Percentiles rank a stretch among this genome's conserved stretches.
Evolutionary conservation across 208 protist species (phyloP).

Genomic region (Herpetomonas samuelpessoai): DNA sequence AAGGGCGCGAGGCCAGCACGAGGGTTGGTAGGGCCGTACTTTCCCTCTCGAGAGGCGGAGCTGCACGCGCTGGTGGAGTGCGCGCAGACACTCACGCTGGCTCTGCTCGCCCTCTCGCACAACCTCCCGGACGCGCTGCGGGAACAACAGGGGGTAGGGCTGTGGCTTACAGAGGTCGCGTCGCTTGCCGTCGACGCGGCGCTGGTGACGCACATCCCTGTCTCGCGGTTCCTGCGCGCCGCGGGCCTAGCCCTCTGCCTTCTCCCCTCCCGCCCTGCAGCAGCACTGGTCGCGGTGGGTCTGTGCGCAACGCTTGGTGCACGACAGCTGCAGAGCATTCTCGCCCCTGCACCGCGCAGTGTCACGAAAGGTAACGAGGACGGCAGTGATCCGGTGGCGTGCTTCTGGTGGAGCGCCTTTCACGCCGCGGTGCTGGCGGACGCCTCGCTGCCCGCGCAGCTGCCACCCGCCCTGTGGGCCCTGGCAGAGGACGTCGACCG

Average conservation of each 20-base stretch:
- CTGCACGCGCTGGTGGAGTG: conserved; percentile 27
- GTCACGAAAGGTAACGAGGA: too few relatives aligned
- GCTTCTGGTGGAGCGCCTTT: conserved; percentile 50
- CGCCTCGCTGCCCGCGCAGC: conserved; percentile 37
- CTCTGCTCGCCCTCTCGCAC: conserved; percentile 29
- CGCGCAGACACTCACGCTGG: conserved; percentile 35
- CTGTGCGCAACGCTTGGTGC: conserved; percentile 41
- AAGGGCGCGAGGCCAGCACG: too few relatives aligned
- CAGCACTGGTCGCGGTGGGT: conserved; percentile 46
- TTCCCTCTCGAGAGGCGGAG: conserved; percentile 15
- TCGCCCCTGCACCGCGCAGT: too few relatives aligned
- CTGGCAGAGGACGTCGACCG: conserved; percentile 35
- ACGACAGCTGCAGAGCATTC: conserved; percentile 30
- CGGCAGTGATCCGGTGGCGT: not conserved
- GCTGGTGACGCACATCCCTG: conserved; percentile 26
- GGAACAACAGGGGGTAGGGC: conserved; percentile 19
- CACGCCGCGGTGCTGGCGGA: conserved; percentile 42
- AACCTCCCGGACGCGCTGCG: conserved; percentile 28
- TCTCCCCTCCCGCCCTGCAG: conserved; percentile 37
- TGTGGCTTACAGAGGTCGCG: conserved; percentile 41
- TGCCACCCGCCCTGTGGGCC: conserved; percentile 27
- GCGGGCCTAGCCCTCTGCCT: conserved; percentile 35
- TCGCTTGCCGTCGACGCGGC: conserved; percentile 44
- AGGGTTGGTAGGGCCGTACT: too few relatives aligned
- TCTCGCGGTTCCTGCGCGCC: conserved; percentile 32